These are phyloP conservation scores for Podospora appendiculata DNA, from an alignment of 495 filamentous ascomycete genomes.

Conservation along the genomic window DNA sequence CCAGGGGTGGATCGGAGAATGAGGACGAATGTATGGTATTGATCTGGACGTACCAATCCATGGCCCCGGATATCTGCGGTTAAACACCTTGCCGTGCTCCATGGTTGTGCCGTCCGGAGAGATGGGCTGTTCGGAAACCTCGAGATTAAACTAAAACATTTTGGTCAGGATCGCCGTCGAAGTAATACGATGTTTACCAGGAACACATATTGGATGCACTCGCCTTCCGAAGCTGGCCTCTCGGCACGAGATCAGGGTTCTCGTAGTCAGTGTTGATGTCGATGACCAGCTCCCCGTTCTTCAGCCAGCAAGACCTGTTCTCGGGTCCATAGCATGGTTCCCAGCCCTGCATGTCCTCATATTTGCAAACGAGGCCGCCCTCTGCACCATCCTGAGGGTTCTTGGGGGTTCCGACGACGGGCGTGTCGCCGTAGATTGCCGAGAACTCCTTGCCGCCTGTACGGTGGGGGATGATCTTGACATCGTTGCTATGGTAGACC, in stretches of 20 bases:
- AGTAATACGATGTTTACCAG: background rate
- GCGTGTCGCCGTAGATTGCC: background rate
- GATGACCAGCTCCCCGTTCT: background rate
- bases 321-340: constrained; percentile 2
- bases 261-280: constrained; percentile 10
- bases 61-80: constrained; percentile 4
- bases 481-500: background rate
- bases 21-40: background rate
- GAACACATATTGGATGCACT: background rate
- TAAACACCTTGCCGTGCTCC: constrained; percentile 12
- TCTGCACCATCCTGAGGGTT: constrained; percentile 5
- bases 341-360: constrained; percentile 3
- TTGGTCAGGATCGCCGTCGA: background rate
- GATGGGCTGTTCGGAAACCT: constrained; percentile 9
- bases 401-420: constrained; percentile 4
- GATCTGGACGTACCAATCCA: constrained; percentile 4
- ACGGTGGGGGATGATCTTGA: background rate
- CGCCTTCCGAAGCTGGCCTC: background rate
- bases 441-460: background rate
- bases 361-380: background rate
- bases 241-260: background rate
- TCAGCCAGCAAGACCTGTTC: constrained; percentile 6
- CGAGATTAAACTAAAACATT: constrained; percentile 3
- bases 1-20: too few species aligned
- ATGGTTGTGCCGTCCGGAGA: constrained; percentile 7